Conservation (phyloP, 192 early-diverging fungal species). For the Spizellomyces punctatus region DNA sequence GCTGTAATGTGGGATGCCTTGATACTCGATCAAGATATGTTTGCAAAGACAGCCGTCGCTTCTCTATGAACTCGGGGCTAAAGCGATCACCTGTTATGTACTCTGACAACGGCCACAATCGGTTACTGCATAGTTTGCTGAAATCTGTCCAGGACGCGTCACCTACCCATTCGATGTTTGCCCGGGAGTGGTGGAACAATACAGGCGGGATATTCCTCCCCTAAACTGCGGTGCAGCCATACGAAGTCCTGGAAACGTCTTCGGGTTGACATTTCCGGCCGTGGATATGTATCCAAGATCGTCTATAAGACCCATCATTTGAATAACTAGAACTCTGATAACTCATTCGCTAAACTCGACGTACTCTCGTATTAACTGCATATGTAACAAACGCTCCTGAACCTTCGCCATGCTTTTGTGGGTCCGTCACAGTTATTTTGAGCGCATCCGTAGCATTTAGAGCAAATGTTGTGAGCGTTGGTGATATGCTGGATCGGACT, state of each 20-base stretch:
- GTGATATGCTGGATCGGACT: neutral
- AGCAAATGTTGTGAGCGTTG: slow-evolving; percentile 25
- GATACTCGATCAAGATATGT: slow-evolving; percentile 81
- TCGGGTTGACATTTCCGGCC: slow-evolving; percentile 66
- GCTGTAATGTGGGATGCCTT: slow-evolving; percentile 78
- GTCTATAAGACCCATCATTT: slow-evolving; percentile 51
- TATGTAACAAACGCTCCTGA: slow-evolving; percentile 82
- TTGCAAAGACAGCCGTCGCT: slow-evolving; percentile 74
- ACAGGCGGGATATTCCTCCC: slow-evolving; percentile 74
- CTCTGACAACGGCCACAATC: slow-evolving; percentile 47
- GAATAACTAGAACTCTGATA: neutral
- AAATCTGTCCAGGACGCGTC: neutral
- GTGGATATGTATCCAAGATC: slow-evolving; percentile 53
- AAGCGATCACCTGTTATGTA: slow-evolving; percentile 97
- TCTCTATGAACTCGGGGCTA: slow-evolving; percentile 86
- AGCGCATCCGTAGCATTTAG: slow-evolving; percentile 33
- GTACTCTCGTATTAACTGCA: slow-evolving; percentile 75
- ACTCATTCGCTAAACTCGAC: neutral
- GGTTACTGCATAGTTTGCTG: too few species aligned
- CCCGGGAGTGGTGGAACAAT: slow-evolving; percentile 90
- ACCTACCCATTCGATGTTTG: slow-evolving; percentile 82
- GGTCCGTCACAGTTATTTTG: slow-evolving; percentile 68
- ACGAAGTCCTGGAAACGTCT: slow-evolving; percentile 96
- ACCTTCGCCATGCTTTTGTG: slow-evolving; percentile 91
- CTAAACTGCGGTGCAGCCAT: slow-evolving; percentile 78